Evolutionary conservation across 1,139 yeast genomes (phyloP).

Genomic region (Pichia norvegensis): DNA sequence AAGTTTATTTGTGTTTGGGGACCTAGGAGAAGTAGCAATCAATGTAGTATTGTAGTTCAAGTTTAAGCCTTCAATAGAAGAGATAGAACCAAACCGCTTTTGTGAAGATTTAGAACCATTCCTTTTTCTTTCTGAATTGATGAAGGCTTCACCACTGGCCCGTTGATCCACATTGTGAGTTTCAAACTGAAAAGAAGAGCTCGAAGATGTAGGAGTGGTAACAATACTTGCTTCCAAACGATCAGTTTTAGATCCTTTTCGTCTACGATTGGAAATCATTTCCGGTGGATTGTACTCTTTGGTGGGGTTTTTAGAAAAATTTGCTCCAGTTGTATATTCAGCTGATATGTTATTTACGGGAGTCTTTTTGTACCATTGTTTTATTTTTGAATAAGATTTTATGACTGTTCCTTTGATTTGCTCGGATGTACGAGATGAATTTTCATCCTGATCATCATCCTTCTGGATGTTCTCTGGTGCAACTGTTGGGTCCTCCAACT

Average conservation of each 20-base stretch:
- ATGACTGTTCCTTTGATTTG: conserved; percentile 26
- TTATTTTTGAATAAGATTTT: conserved; percentile 50
- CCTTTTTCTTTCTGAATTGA: conserved; percentile 12
- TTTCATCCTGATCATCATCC: not conserved
- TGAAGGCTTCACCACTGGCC: conserved; percentile 11
- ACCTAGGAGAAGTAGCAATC: conserved; percentile 9
- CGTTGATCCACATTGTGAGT: not conserved
- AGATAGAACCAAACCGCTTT: conserved; percentile 6
- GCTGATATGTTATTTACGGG: not conserved
- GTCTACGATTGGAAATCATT: conserved; percentile 54
- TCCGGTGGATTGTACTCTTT: conserved; percentile 46
- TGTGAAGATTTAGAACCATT: conserved; percentile 8
- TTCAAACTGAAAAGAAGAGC: not conserved
- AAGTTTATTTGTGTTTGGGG: conserved; percentile 12
- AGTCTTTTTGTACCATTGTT: conserved; percentile 60
- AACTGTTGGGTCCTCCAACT: not conserved
- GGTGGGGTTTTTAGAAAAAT: not conserved
- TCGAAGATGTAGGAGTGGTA: not conserved
- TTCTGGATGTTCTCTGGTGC: not conserved
- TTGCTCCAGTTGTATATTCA: not conserved
- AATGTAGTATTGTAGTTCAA: not conserved
- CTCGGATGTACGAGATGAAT: conserved; percentile 1
- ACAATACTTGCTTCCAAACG: not conserved
- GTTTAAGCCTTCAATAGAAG: conserved; percentile 6
- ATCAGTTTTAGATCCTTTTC: conserved; percentile 19